Evolutionary conservation across 2,329 filamentous ascomycete species (phyloP).

Genomic region (Xylariales sp.): DNA sequence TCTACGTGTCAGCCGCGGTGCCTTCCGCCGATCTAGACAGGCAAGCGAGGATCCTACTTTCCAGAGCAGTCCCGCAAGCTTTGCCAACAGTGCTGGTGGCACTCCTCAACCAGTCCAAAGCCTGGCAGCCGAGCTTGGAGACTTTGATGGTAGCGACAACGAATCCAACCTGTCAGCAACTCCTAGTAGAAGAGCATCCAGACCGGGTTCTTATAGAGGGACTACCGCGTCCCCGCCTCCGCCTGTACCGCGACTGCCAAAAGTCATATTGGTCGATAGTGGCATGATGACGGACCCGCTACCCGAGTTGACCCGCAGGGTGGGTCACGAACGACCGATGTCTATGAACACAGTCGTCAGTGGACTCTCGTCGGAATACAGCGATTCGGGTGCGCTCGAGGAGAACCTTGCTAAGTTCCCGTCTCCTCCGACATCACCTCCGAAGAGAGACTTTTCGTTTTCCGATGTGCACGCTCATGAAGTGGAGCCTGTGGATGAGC

Average conservation of each 20-base stretch:
- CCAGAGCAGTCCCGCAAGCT: conserved; percentile 56
- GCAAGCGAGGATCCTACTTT: conserved; percentile 54
- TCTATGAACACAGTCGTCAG: conserved; percentile 41
- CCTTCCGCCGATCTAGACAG: conserved; percentile 56
- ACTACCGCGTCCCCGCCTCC: conserved; percentile 40
- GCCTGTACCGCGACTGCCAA: conserved; percentile 45
- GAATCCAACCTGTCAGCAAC: conserved; percentile 55
- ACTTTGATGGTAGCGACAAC: conserved; percentile 71
- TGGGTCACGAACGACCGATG: conserved; percentile 29
- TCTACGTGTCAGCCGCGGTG: conserved; percentile 63
- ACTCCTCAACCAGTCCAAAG: conserved; percentile 64
- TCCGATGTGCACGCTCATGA: conserved; percentile 40
- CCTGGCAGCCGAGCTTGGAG: conserved; percentile 84
- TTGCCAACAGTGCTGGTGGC: conserved; percentile 40
- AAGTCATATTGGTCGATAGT: conserved; percentile 53
- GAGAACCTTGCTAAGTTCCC: conserved; percentile 52
- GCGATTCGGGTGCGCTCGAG: conserved; percentile 48
- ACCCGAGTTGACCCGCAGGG: conserved; percentile 16
- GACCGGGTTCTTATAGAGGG: conserved; percentile 43
- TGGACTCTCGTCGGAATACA: conserved; percentile 46
- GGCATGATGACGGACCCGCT: conserved; percentile 59
- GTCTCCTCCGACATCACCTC: conserved; percentile 42
- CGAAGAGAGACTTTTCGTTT: conserved; percentile 29
- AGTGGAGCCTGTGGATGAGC: conserved; percentile 29
- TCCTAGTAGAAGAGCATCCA: conserved; percentile 46